These are phyloP conservation scores for Fusarium coicis DNA, from an alignment of 2,329 filamentous ascomycete species.

Conservation along the genomic window DNA sequence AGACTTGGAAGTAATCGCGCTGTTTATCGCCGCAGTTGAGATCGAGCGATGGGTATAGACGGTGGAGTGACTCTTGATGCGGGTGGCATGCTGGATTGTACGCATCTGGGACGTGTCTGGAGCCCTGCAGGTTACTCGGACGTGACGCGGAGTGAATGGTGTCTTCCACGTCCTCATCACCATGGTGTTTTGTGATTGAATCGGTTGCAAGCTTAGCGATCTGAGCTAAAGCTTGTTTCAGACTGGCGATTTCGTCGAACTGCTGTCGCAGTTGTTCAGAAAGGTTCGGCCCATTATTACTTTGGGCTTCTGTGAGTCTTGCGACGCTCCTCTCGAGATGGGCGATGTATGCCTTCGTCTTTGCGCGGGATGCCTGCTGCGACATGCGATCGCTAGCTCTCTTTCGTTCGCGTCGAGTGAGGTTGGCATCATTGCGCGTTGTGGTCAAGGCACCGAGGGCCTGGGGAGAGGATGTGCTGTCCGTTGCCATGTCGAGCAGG, in stretches of 20 bases:
- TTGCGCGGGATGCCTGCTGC: not conserved
- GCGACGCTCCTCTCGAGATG: not conserved
- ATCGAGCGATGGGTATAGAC: accelerated
- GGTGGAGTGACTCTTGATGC: not conserved
- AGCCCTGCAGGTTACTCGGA: too few relatives aligned
- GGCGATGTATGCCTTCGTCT: not conserved
- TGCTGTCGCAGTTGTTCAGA: not conserved
- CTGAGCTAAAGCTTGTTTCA: not conserved
- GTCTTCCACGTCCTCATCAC: not conserved
- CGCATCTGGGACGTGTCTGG: too few relatives aligned
- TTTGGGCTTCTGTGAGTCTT: not conserved
- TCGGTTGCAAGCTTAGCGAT: not conserved
- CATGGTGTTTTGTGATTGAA: not conserved
- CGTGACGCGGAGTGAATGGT: accelerated
- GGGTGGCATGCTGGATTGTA: not conserved
- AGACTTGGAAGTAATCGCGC: not conserved
- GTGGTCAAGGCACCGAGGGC: accelerated
- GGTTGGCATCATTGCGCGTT: accelerated
- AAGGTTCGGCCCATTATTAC: accelerated
- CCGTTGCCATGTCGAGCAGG: not conserved
- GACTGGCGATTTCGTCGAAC: accelerated
- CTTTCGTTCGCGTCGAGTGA: not conserved
- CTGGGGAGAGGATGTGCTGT: not conserved
- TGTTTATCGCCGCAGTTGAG: not conserved
- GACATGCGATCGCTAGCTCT: not conserved